Percentiles rank a stretch among this genome's conserved stretches.
phyloP scores from a whole-genome alignment of 495 filamentous ascomycete genomes.

The Hypoxylon lienhwacheense region DNA sequence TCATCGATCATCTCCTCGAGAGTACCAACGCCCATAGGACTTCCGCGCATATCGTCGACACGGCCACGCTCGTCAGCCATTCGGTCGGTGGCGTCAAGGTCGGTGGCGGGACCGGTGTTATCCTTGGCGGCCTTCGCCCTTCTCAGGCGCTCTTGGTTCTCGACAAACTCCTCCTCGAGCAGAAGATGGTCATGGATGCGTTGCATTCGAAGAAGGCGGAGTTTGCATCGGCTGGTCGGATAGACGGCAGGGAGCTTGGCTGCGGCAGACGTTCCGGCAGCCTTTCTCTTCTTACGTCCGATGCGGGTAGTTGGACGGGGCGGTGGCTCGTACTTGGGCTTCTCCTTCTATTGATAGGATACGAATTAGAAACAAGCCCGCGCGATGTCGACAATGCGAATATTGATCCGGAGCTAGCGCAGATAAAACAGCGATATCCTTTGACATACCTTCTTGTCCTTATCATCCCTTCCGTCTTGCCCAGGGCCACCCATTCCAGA shows the following conservation, averaged over 20 bases:
- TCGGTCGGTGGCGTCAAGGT: constrained; percentile 69
- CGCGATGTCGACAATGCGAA: neutral
- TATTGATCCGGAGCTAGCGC: neutral
- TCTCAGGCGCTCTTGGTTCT: constrained; percentile 94
- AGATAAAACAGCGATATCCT: neutral
- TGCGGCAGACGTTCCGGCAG: constrained; percentile 86
- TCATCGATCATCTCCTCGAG: constrained; percentile 99
- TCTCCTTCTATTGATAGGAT: constrained; percentile 74
- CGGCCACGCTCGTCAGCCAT: constrained; percentile 94
- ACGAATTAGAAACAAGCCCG: neutral
- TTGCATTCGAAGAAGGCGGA: constrained; percentile 96
- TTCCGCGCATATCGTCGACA: constrained; percentile 98
- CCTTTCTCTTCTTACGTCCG: constrained; percentile 96
- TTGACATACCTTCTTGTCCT: constrained; percentile 85
- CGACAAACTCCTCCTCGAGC: constrained; percentile 96
- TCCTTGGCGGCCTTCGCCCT: constrained; percentile 84
- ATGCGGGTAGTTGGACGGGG: constrained; percentile 96
- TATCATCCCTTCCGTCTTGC: constrained; percentile 78
- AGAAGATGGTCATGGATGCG: constrained; percentile 96
- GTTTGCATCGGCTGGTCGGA: constrained; percentile 95
- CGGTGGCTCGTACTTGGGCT: constrained; percentile 98
- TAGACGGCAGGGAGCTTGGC: constrained; percentile 92
- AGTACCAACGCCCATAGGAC: constrained; percentile 97
- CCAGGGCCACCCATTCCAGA: constrained; percentile 79
- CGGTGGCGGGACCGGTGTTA: constrained; percentile 58